Evolutionary conservation across 176 grass and related monocot species (phyloP).

Genomic region (Eragrostis curvula): DNA sequence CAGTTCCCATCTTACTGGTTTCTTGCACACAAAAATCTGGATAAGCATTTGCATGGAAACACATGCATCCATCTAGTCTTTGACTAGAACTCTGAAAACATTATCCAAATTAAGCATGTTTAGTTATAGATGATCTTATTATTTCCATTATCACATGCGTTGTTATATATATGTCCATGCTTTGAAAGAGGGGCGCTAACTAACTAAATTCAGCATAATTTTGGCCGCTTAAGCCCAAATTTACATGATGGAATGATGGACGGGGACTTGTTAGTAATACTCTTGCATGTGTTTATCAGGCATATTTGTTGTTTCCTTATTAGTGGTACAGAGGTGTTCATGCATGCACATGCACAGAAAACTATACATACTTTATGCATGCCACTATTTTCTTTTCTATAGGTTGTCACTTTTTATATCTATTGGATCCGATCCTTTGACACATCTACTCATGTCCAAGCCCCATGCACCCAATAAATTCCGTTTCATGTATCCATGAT

Average conservation of each 20-base stretch:
- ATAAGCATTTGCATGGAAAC: background rate
- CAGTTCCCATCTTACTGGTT: background rate
- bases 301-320: conserved; percentile 8
- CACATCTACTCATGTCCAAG: background rate
- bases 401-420: background rate
- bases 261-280: too few relatives aligned
- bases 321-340: background rate
- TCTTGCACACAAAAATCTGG: conserved; percentile 11
- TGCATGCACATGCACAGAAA: conserved; percentile 36
- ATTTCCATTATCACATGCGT: conserved; percentile 32
- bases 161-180: background rate
- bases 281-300: background rate
- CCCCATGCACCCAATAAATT: background rate
- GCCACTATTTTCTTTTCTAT: background rate
- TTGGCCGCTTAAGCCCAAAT: background rate
- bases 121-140: background rate
- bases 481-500: conserved; percentile 24
- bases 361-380: background rate
- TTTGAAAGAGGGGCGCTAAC: background rate
- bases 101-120: background rate
- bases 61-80: background rate
- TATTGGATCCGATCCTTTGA: background rate
- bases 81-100: background rate
- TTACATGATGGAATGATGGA: too few relatives aligned
- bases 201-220: background rate